Percentiles rank a stretch among this genome's conserved stretches.
phyloP scores from a whole-genome alignment of 805 yeast species.

The Starmera amethionina region DNA sequence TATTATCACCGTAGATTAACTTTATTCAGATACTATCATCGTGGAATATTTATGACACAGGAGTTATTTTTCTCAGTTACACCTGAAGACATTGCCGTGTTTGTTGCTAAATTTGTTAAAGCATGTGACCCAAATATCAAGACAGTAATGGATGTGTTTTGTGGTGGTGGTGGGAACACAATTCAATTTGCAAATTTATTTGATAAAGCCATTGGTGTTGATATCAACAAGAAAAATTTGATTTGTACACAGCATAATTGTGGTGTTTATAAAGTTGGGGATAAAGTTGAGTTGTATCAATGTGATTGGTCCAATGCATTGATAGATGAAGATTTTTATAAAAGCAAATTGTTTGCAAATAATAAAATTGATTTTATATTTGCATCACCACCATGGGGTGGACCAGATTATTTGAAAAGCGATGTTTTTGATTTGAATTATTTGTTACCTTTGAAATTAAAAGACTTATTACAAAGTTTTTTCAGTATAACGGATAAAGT shows the following conservation, averaged over 20 bases:
- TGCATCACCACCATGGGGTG: slow-evolving; percentile 90
- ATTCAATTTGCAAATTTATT: slow-evolving; percentile 63
- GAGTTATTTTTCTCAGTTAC: slow-evolving; percentile 88
- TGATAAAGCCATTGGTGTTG: slow-evolving; percentile 51
- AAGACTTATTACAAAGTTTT: slow-evolving; percentile 33
- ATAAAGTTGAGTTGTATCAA: slow-evolving; percentile 35
- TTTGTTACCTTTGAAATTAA: slow-evolving; percentile 39
- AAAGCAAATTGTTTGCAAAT: background rate
- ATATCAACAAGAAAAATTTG: slow-evolving; percentile 48
- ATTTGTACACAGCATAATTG: slow-evolving; percentile 60
- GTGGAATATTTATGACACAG: slow-evolving; percentile 57
- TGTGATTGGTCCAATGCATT: slow-evolving; percentile 35
- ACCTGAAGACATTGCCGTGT: slow-evolving; percentile 63
- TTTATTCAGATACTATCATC: slow-evolving; percentile 54
- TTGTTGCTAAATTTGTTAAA: slow-evolving; percentile 42
- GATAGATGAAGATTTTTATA: slow-evolving; percentile 9
- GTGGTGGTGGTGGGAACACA: slow-evolving; percentile 86
- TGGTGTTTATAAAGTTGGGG: slow-evolving; percentile 46
- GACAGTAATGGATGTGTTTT: slow-evolving; percentile 55
- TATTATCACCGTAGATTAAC: slow-evolving; percentile 52
- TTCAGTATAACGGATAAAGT: slow-evolving; percentile 34
- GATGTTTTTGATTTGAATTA: slow-evolving; percentile 35
- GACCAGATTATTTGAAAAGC: slow-evolving; percentile 42
- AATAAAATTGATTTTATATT: slow-evolving; percentile 42
- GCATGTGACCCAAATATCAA: slow-evolving; percentile 40